These are phyloP conservation scores for Penicillium italicum DNA, from an alignment of 2,329 filamentous ascomycete genomes.

Conservation along the genomic window DNA sequence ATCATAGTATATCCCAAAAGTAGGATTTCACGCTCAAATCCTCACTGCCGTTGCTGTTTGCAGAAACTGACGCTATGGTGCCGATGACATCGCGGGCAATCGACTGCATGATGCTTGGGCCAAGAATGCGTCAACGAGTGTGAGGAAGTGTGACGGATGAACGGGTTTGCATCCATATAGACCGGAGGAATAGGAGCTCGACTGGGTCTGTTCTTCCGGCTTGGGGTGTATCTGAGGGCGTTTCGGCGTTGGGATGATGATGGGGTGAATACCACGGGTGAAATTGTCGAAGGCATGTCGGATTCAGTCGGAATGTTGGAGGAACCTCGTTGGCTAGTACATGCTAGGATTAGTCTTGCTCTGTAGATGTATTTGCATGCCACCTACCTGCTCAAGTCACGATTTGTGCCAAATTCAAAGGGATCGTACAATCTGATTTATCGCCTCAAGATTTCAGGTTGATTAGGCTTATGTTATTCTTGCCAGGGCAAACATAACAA, in stretches of 20 bases:
- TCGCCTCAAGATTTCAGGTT: not conserved
- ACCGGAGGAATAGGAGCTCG: conserved; percentile 10
- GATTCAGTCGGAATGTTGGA: not conserved
- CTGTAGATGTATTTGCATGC: too few species aligned
- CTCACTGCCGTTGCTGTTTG: not conserved
- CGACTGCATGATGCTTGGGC: conserved; percentile 14
- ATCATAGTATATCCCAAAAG: not conserved
- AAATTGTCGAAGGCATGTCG: not conserved
- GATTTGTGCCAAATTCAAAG: not conserved
- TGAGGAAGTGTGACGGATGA: conserved; percentile 16
- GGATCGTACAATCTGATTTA: not conserved
- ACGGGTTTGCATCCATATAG: conserved; percentile 23
- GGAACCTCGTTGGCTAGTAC: not conserved
- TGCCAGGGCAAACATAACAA: not conserved
- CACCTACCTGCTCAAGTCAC: not conserved
- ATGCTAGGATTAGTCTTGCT: not conserved
- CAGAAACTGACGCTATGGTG: conserved; percentile 1
- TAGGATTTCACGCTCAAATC: too few species aligned
- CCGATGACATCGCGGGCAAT: conserved; percentile 20
- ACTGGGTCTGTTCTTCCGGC: conserved; percentile 8
- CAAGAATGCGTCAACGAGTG: conserved; percentile 26
- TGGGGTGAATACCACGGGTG: not conserved
- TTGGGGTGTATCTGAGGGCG: conserved; percentile 2
- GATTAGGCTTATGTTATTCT: not conserved
- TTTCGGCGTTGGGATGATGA: not conserved